These are phyloP conservation scores for Marchantia polymorpha DNA, from an alignment of 225 moss, liverwort and hornwort species.

Conservation along the genomic window DNA sequence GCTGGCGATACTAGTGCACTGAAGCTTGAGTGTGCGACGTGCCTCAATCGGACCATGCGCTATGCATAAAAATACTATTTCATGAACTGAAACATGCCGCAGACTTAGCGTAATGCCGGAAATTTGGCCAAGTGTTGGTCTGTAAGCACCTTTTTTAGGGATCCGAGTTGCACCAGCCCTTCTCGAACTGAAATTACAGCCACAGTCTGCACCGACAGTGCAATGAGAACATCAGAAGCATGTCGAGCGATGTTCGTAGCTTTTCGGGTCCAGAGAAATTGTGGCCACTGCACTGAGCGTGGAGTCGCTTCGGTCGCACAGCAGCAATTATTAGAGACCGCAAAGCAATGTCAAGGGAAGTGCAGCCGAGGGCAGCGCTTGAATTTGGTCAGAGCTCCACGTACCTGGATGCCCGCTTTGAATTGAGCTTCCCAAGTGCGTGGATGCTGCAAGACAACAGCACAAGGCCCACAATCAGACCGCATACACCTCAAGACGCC, in stretches of 20 bases:
- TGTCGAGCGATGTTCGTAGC: no score
- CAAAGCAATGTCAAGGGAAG: neutral
- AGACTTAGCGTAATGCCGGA: neutral
- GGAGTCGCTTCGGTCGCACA: neutral
- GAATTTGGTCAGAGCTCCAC: neutral
- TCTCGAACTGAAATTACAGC: conserved; percentile 51
- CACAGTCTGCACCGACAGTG: conserved; percentile 33
- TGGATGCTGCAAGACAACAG: conserved; percentile 38
- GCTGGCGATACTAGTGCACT: neutral
- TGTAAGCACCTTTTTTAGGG: conserved; percentile 37
- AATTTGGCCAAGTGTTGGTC: neutral
- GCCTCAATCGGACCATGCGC: neutral
- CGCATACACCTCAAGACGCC: no score
- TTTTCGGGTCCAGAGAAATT: no score
- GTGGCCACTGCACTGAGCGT: neutral
- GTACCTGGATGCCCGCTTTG: conserved; percentile 55
- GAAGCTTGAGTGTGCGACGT: neutral
- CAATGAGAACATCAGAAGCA: neutral
- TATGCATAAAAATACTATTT: neutral
- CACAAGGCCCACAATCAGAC: neutral
- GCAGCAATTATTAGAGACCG: neutral
- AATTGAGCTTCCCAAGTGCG: conserved; percentile 56
- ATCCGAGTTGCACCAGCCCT: conserved; percentile 52
- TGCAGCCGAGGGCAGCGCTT: neutral
- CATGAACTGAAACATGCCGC: neutral